Evolutionary conservation across 1,284 basidiomycete genomes (phyloP), one percentile per base, ranked within the genome.

Genomic region (Irpex lacteus): DNA sequence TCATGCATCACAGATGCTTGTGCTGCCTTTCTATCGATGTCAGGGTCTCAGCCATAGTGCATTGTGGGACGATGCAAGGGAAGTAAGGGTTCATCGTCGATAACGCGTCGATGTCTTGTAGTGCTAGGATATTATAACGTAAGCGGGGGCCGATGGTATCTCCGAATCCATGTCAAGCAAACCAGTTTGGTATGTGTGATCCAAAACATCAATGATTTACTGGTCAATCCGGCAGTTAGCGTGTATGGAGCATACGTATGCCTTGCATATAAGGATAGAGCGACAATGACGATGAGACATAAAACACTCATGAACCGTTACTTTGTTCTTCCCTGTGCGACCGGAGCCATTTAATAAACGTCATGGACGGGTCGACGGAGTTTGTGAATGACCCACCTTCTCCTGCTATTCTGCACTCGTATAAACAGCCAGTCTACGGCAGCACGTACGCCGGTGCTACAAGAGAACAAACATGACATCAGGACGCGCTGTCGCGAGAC

Each of bases 361-460:
- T 44, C 8, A 11, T 56, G 54, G 5, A 36, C 5, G 34, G 54
- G 54, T 56, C 15, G n/a, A 34, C 26, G 34, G 32, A 36, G 54
- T 36, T 5, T 52, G 50, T n/a, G 18, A 53, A 54, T 59, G 5
- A 61, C 72, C 52, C 13, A 74, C 74, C 74, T 67, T 21, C 73
- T 69, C 18, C 91, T 81, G 69, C 92, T 94, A 70, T 94, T 96
- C 77, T 96, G 94, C 1, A 97, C 95, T 0, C 95, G 84, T 62
- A 96, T 88, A 74, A 97, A 97, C 21, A 98, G 74, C 95, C 95
- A 98, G 72, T 98, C 92, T 5, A 97, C 91, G 0, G 94, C 95
- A 60, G 92, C 91, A 63, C 91, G 86, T 2, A 98, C 91, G 0
- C 95, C 95, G 38, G 93, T 94, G 44, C 95, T 97, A 70, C 50